Evolutionary conservation across 2,329 filamentous ascomycete genomes (phyloP), one percentile per base, ranked within the genome.

Genomic region (Nigrospora osmanthi): DNA sequence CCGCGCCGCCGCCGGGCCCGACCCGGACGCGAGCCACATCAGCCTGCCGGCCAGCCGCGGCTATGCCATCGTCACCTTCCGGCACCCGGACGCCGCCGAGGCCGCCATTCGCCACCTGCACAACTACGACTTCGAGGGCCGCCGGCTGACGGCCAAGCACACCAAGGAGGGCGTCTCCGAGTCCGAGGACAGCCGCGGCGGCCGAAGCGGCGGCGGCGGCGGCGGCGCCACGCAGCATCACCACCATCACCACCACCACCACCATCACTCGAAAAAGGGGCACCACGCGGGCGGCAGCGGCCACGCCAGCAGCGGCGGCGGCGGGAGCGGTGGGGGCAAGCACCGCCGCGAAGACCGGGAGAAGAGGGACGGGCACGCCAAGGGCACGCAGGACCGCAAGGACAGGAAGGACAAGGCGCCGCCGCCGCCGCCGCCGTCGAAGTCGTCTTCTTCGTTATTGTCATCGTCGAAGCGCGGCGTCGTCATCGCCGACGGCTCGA

Each of bases 81-180:
- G 47, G 15, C 57, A 45, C n/a, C 55, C 59, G 41, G 55, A 55
- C 35, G 47, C 47, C 6, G 59, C 59, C 13, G 54, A 49, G 23
- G 55, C 52, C 32, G 42, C 50, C 14, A 52, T 61, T 38, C 50
- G 49, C 36, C 50, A 48, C n/a, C 56, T 62, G 17, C 47, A 61
- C 36, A 54, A 54, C 5, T 49, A 46, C 44, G 54, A 54, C 36
- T 54, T 54, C 33, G 55, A 58, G 5, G 56, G 57, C 4, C 52
- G 52, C 9, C 45, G 44, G 17, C 42, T 61, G n/a, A 53, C 46
- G 23, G 58, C 50, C 11, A 50, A 52, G 17, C 49, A 55, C 37
- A 58, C 56, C 9, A 60, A 55, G 32, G 59, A 61, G 37, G 57
- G 56, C 13, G 54, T 56, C 23, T 56, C 58, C 6, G 51, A 55